Percentiles rank a stretch among this genome's conserved stretches.
Evolutionary conservation across 208 protist genomes (phyloP).

Genomic region (Angomonas ambiguus): DNA sequence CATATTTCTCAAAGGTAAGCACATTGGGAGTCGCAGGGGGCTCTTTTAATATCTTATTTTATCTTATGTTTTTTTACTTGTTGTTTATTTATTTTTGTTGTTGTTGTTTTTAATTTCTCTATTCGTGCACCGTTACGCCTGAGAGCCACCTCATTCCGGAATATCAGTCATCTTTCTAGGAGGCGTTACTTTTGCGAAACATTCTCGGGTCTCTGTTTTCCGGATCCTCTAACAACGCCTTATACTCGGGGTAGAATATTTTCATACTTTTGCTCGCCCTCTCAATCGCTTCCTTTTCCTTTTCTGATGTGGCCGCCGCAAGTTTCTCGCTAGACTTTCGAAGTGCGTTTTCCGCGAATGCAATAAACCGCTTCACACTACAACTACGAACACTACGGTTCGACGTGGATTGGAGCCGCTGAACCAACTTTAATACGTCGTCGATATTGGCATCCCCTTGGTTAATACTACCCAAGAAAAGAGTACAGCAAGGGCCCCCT

Average conservation of each 20-base stretch:
- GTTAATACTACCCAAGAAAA: constrained; percentile 40
- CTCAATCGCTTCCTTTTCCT: constrained; percentile 27
- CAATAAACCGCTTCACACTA: constrained; percentile 52
- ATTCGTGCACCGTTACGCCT: too few relatives aligned
- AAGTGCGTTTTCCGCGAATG: constrained; percentile 47
- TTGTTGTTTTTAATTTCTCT: neutral
- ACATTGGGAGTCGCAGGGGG: neutral
- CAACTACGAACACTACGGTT: constrained; percentile 51
- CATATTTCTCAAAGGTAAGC: neutral
- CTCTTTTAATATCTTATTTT: constrained; percentile 15
- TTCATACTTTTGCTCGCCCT: constrained; percentile 54
- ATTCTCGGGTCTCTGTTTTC: constrained; percentile 47
- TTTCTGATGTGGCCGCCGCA: constrained; percentile 26
- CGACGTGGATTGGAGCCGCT: constrained; percentile 23
- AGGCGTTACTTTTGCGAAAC: constrained; percentile 31
- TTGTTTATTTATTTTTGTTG: constrained; percentile 1
- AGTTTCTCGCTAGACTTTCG: constrained; percentile 28
- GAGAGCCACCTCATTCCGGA: too few relatives aligned
- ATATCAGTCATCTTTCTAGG: neutral
- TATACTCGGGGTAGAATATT: constrained; percentile 53
- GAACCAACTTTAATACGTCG: constrained; percentile 28
- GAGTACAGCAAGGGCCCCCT: constrained; percentile 53
- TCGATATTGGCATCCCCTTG: constrained; percentile 29
- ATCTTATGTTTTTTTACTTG: constrained; percentile 7
- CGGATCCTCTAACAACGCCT: constrained; percentile 40